Conservation (phyloP, 1,139 yeast genomes). For the Nadsonia commutata region DNA sequence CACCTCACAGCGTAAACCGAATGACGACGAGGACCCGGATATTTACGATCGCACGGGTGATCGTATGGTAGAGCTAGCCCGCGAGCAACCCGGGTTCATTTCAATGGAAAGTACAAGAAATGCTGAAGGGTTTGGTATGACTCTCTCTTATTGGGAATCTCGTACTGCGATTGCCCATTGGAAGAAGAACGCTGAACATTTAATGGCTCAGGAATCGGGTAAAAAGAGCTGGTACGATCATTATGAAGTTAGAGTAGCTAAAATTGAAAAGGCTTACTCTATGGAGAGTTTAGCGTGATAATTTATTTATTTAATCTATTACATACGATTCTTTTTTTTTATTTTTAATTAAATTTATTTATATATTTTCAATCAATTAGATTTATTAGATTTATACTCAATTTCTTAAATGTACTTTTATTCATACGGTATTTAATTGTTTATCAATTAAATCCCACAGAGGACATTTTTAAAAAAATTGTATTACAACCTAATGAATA, state of each 20-base stretch:
- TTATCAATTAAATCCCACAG: too few relatives aligned
- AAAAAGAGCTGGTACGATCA: background rate
- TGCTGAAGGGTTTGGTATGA: background rate
- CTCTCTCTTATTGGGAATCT: slow-evolving; percentile 1
- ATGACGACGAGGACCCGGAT: background rate
- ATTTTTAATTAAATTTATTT: too few relatives aligned
- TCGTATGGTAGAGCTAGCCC: background rate
- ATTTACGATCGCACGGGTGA: background rate
- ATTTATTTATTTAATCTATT: too few relatives aligned
- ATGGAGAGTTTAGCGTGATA: too few relatives aligned
- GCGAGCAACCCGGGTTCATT: slow-evolving; percentile 1
- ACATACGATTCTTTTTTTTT: too few relatives aligned
- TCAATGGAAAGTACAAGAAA: background rate
- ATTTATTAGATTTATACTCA: too few relatives aligned
- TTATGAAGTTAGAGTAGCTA: background rate
- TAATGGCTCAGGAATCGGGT: background rate
- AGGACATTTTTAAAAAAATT: too few relatives aligned
- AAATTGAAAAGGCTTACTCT: background rate
- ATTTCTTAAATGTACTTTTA: too few relatives aligned
- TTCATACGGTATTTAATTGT: too few relatives aligned
- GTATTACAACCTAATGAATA: too few relatives aligned
- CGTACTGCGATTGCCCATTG: background rate
- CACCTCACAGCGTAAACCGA: background rate
- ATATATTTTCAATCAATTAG: too few relatives aligned
- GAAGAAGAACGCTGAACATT: background rate